Evolutionary conservation across 345 rosid species (phyloP).

Genomic region (Abelmoschus esculentus): DNA sequence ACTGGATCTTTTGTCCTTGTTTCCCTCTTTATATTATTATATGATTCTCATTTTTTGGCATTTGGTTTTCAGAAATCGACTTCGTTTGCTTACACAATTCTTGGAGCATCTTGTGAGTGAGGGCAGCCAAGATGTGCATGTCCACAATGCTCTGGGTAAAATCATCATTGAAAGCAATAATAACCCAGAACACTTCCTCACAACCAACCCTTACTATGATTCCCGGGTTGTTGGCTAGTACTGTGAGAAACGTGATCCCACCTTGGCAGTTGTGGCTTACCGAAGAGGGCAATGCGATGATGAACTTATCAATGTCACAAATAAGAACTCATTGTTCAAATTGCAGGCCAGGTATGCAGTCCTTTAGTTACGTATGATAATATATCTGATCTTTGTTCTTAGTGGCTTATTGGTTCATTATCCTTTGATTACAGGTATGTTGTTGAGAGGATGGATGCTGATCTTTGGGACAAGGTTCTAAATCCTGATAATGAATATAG

Average conservation of each 20-base stretch:
- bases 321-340: slow-evolving; percentile 91
- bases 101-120: slow-evolving; percentile 99
- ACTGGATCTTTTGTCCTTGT: not conserved
- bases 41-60: slow-evolving; percentile 18
- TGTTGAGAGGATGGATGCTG: slow-evolving; percentile 97
- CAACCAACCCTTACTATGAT: slow-evolving; percentile 98
- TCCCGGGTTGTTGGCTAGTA: slow-evolving; percentile 95
- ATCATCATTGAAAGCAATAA: slow-evolving; percentile 96
- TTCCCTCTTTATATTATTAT: slow-evolving; percentile 8
- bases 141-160: slow-evolving; percentile 99
- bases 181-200: slow-evolving; percentile 97
- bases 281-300: slow-evolving; percentile 97
- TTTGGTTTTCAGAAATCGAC: slow-evolving; percentile 71
- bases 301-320: slow-evolving; percentile 94
- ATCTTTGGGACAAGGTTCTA: slow-evolving; percentile 97
- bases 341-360: slow-evolving; percentile 86
- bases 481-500: slow-evolving; percentile 72
- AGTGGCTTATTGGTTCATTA: slow-evolving; percentile 17
- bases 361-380: slow-evolving; percentile 2
- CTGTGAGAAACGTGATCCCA: slow-evolving; percentile 99
- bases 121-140: slow-evolving; percentile 99
- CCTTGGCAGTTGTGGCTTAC: slow-evolving; percentile 95
- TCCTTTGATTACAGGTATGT: slow-evolving; percentile 59
- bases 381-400: slow-evolving; percentile 9
- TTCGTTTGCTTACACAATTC: slow-evolving; percentile 97